Percentiles rank a stretch among this genome's conserved stretches.
Evolutionary conservation across 73 alveolate species (phyloP).

Genomic region (Halteria grandinella): DNA sequence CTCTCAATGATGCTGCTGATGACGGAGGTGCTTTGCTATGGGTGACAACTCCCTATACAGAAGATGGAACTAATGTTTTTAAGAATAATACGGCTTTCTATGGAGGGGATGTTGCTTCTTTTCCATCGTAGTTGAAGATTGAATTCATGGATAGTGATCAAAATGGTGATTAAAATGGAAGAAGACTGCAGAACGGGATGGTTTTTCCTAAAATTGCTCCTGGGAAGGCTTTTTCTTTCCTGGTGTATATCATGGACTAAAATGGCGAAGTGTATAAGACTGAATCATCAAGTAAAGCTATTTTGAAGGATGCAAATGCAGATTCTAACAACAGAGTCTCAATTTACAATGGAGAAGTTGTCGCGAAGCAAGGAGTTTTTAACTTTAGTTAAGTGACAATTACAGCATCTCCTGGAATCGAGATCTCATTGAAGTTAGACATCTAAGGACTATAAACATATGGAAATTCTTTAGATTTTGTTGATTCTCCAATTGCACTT

Average conservation of each 20-base stretch:
- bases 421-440: neutral
- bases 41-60: neutral
- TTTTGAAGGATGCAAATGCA: neutral
- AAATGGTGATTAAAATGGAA: too few relatives aligned
- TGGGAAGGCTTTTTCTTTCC: neutral
- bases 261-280: neutral
- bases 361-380: constrained; percentile 12
- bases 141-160: too few relatives aligned
- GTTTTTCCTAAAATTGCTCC: neutral
- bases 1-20: too few relatives aligned
- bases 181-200: too few relatives aligned
- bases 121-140: neutral
- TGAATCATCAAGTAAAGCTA: neutral
- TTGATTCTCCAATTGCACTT: neutral
- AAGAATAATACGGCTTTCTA: constrained; percentile 31
- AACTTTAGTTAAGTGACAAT: constrained; percentile 14
- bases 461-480: neutral
- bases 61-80: neutral
- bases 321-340: neutral
- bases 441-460: neutral
- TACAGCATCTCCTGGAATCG: constrained; percentile 11
- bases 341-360: neutral
- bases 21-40: constrained; percentile 16
- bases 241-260: neutral
- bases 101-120: constrained; percentile 50